Conservation (phyloP, 2,329 filamentous ascomycete species). For the Diaporthe helianthi region DNA sequence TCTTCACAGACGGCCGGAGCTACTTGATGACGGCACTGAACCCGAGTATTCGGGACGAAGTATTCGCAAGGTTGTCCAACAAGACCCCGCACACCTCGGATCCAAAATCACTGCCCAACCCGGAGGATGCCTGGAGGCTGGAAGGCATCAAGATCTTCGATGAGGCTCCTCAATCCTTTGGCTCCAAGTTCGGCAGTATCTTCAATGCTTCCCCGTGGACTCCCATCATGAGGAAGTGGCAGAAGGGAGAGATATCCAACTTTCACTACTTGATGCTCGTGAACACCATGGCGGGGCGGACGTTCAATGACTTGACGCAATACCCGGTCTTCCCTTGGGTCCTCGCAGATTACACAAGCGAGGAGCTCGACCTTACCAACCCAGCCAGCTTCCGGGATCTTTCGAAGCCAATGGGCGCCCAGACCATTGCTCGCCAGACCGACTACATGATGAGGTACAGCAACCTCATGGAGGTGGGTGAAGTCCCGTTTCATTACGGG, state of each 20-base stretch:
- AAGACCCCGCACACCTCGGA: slow-evolving; percentile 84
- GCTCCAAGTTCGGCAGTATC: slow-evolving; percentile 89
- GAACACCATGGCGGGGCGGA: slow-evolving; percentile 95
- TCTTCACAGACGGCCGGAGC: slow-evolving; percentile 95
- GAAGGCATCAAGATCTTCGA: slow-evolving; percentile 78
- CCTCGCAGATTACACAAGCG: slow-evolving; percentile 91
- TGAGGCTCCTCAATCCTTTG: slow-evolving; percentile 68
- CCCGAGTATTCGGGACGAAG: slow-evolving; percentile 74
- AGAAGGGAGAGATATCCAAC: slow-evolving; percentile 94
- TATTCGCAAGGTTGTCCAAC: slow-evolving; percentile 76
- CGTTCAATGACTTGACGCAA: slow-evolving; percentile 97
- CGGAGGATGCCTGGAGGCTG: slow-evolving; percentile 90
- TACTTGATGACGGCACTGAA: slow-evolving; percentile 89
- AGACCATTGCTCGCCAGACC: slow-evolving; percentile 75
- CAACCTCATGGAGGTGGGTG: slow-evolving; percentile 89
- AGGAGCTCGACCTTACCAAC: slow-evolving; percentile 86
- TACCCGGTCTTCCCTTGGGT: slow-evolving; percentile 99
- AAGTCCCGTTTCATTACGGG: slow-evolving; percentile 94
- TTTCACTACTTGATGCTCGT: slow-evolving; percentile 99
- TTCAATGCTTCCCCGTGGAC: slow-evolving; percentile 86
- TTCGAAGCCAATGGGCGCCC: slow-evolving; percentile 95
- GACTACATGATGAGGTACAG: slow-evolving; percentile 86
- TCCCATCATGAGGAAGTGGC: slow-evolving; percentile 87
- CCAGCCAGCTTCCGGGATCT: slow-evolving; percentile 88
- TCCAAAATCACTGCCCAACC: slow-evolving; percentile 72